phyloP scores from a whole-genome alignment of 192 early-diverging fungal genomes.

The Glomus cerebriforme region DNA sequence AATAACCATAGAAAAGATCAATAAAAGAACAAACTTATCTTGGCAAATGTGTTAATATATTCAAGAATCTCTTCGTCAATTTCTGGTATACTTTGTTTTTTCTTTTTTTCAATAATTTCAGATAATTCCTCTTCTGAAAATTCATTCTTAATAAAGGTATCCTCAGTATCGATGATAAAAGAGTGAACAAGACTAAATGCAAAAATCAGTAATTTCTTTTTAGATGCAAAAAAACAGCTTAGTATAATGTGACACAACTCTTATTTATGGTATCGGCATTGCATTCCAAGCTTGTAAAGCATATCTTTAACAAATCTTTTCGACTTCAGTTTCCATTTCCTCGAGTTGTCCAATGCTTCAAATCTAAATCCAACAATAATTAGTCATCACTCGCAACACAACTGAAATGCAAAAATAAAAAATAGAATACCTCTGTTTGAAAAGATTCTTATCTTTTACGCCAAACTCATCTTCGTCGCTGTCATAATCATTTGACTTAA shows the following conservation, averaged over 20 bases:
- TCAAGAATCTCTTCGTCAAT: constrained; percentile 33
- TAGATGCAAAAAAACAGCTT: not conserved
- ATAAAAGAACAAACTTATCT: constrained; percentile 14
- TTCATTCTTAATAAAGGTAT: constrained; percentile 19
- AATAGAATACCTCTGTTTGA: constrained; percentile 23
- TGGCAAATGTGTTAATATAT: constrained; percentile 31
- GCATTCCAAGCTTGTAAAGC: constrained; percentile 32
- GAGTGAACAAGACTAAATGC: constrained; percentile 31
- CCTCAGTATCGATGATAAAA: constrained; percentile 30
- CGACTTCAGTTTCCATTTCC: constrained; percentile 31
- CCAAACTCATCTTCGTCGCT: constrained; percentile 23
- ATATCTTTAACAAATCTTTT: constrained; percentile 31
- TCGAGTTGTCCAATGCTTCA: constrained; percentile 25
- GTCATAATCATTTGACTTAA: not conserved
- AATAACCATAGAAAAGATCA: not conserved
- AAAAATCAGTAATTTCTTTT: not conserved
- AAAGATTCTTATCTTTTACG: constrained; percentile 20
- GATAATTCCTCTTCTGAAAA: constrained; percentile 30
- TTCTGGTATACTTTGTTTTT: constrained; percentile 22
- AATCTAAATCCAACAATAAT: constrained; percentile 21
- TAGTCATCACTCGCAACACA: constrained; percentile 20
- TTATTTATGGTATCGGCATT: constrained; percentile 34
- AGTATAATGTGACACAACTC: constrained; percentile 24
- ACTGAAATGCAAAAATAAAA: constrained; percentile 13
- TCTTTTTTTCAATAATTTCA: constrained; percentile 30